These are phyloP conservation scores for Yamadazyma taylorii DNA, from an alignment of 1,139 yeast genomes.

Conservation along the genomic window DNA sequence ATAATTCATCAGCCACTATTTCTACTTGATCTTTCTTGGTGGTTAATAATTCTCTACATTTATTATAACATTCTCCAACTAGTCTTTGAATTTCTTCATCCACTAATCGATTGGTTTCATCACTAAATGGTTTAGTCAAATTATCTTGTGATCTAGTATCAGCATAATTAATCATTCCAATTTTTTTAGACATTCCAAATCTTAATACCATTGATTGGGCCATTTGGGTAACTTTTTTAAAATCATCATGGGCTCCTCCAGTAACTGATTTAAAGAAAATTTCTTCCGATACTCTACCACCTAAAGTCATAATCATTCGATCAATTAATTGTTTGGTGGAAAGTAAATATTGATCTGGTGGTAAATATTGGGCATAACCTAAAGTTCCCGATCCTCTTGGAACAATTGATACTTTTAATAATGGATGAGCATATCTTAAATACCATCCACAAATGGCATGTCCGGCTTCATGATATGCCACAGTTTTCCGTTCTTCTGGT, in stretches of 20 bases:
- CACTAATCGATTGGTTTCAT: constrained; percentile 74
- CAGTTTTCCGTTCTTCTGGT: constrained; percentile 81
- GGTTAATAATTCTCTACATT: constrained; percentile 66
- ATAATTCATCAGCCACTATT: constrained; percentile 80
- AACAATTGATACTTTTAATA: constrained; percentile 90
- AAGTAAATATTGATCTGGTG: constrained; percentile 86
- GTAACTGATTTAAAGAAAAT: constrained; percentile 86
- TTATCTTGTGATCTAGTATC: constrained; percentile 56
- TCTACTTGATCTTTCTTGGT: constrained; percentile 75
- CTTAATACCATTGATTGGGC: constrained; percentile 92
- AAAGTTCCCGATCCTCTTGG: constrained; percentile 97
- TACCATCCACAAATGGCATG: constrained; percentile 99
- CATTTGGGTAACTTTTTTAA: constrained; percentile 92
- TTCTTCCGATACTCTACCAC: constrained; percentile 96
- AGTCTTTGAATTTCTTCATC: constrained; percentile 84
- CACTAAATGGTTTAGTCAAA: constrained; percentile 88
- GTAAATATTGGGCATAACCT: constrained; percentile 97
- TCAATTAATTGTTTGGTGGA: constrained; percentile 78
- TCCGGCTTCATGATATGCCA: constrained; percentile 98
- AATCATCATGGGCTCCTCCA: constrained; percentile 94
- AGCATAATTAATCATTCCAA: constrained; percentile 78
- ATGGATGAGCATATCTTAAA: constrained; percentile 84
- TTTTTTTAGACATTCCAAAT: constrained; percentile 84
- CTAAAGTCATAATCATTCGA: constrained; percentile 95
- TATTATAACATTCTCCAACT: constrained; percentile 71